Percentiles rank a stretch among this genome's conserved stretches.
These are phyloP conservation scores for Umbelopsis ramanniana DNA, from an alignment of 192 early-diverging fungal genomes.

Conservation along the genomic window DNA sequence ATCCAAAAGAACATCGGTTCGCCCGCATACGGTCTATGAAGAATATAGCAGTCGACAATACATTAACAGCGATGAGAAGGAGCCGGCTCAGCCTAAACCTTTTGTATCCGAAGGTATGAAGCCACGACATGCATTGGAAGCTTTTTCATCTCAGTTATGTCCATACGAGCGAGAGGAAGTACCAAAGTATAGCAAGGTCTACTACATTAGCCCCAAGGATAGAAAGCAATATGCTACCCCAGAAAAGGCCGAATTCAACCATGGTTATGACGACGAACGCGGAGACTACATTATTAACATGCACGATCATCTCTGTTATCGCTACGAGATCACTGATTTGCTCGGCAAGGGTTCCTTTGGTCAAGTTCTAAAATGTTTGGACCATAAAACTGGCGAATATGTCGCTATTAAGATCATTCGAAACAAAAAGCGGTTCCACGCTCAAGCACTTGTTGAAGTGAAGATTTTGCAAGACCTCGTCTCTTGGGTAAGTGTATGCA, in stretches of 20 bases:
- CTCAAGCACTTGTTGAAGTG: constrained; percentile 92
- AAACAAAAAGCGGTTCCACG: constrained; percentile 96
- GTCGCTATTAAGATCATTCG: constrained; percentile 94
- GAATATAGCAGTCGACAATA: neutral
- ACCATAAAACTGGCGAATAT: constrained; percentile 86
- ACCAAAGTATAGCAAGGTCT: constrained; percentile 75
- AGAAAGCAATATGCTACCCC: constrained; percentile 61
- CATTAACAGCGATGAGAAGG: constrained; percentile 6
- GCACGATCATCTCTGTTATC: constrained; percentile 90
- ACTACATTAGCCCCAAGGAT: constrained; percentile 81
- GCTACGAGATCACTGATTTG: constrained; percentile 91
- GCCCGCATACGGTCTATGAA: constrained; percentile 20
- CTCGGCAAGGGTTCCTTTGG: constrained; percentile 92
- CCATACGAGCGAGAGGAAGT: constrained; percentile 89
- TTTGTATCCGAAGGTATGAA: constrained; percentile 1
- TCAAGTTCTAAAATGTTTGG: constrained; percentile 89
- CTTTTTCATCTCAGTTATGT: constrained; percentile 73
- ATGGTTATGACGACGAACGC: constrained; percentile 85
- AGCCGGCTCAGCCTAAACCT: neutral
- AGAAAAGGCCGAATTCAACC: constrained; percentile 59
- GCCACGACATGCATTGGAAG: constrained; percentile 52
- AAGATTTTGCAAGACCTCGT: constrained; percentile 87
- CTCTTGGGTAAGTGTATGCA: constrained; percentile 61
- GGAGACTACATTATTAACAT: constrained; percentile 90
- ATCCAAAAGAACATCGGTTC: neutral